These are phyloP conservation scores for Adansonia gregorii DNA, from an alignment of 441 rosid species.

Conservation along the genomic window DNA sequence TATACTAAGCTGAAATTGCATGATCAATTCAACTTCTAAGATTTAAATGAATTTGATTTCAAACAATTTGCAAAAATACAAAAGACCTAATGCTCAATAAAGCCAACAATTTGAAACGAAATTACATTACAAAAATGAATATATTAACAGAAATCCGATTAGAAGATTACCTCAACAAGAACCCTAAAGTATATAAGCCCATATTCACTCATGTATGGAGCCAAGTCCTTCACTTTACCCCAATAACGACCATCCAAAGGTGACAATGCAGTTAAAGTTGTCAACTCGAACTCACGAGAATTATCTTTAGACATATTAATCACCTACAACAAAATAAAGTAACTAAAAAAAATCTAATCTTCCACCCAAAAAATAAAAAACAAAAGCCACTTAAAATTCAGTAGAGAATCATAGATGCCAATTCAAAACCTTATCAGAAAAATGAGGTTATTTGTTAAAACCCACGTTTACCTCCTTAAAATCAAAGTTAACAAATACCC, in stretches of 20 bases:
- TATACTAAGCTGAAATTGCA: not conserved
- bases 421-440: not conserved
- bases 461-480: not conserved
- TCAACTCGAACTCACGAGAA: slow-evolving; percentile 55
- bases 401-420: not conserved
- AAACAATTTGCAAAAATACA: not conserved
- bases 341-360: not conserved
- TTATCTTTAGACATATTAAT: slow-evolving; percentile 44
- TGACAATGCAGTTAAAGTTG: slow-evolving; percentile 79
- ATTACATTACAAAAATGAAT: not conserved
- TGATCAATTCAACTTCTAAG: not conserved
- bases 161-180: slow-evolving; percentile 72
- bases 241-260: slow-evolving; percentile 96
- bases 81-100: not conserved
- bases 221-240: slow-evolving; percentile 82
- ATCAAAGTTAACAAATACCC: not conserved
- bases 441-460: not conserved
- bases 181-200: slow-evolving; percentile 80
- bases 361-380: not conserved
- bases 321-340: slow-evolving; percentile 37
- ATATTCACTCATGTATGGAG: slow-evolving; percentile 85
- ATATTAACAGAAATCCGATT: not conserved
- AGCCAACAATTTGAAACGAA: not conserved
- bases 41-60: slow-evolving; percentile 1
- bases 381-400: not conserved